Conservation (phyloP, 768 basidiomycete genomes). For the Lactarius sanguifluus region DNA sequence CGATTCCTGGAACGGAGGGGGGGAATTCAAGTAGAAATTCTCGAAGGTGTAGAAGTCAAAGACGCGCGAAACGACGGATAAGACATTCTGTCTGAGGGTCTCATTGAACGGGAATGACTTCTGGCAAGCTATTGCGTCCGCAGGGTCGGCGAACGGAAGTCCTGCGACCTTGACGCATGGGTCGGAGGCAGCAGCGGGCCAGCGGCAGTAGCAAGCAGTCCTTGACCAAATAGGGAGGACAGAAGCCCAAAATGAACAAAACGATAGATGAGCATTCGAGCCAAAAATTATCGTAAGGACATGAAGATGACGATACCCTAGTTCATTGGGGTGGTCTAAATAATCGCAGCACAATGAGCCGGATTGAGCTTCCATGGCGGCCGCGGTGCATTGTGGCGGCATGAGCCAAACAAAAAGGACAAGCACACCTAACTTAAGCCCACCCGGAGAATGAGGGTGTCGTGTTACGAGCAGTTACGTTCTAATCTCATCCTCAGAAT, state of each 20-base stretch:
- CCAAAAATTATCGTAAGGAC: not conserved
- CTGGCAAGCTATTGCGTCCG: slow-evolving; percentile 49
- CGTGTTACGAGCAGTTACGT: no score
- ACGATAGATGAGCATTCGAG: not conserved
- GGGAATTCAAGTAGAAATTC: slow-evolving; percentile 39
- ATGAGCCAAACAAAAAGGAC: no score
- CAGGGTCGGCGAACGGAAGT: slow-evolving; percentile 47
- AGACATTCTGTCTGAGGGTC: slow-evolving; percentile 39
- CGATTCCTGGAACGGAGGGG: slow-evolving; percentile 43
- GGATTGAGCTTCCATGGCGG: no score
- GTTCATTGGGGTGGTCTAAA: no score
- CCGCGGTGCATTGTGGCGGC: no score
- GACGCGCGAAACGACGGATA: slow-evolving; percentile 37
- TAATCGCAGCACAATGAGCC: no score
- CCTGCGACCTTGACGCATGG: slow-evolving; percentile 40
- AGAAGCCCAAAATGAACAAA: not conserved
- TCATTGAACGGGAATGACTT: slow-evolving; percentile 44
- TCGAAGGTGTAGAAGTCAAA: slow-evolving; percentile 45
- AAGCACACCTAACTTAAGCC: no score
- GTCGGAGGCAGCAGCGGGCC: slow-evolving; percentile 31
- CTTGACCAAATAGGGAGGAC: not conserved
- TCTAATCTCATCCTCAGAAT: no score
- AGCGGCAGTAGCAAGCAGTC: not conserved
- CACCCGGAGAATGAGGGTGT: no score
- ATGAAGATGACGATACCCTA: not conserved